Base-by-base conservation (phyloP, 2,329 filamentous ascomycete genomes). In the Leptographium procerum region DNA sequence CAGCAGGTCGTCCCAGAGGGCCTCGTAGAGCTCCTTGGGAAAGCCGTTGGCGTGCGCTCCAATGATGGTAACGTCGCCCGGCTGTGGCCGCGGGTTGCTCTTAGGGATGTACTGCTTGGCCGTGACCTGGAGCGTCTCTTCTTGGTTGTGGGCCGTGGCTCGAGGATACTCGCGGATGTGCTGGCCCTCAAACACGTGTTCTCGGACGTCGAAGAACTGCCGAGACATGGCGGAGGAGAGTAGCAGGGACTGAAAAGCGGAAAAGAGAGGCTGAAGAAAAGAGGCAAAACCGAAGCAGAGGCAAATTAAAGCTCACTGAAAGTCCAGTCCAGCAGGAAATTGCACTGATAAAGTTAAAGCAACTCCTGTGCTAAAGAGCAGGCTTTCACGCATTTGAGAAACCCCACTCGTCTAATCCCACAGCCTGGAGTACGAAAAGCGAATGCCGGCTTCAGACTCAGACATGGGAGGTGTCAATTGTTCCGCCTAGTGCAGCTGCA, bases 1-100 rank as follows among this genome's bases (percentile, higher is more conserved):
- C 64, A 88, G 76, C 1, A 96, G 75, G 56, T 96, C 89, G 60
- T 92, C 89, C 88, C 91, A 96, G 0, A 96, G 75, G 0, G 92
- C 88, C 66, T 96, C 91, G 68, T 96, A 96, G 2, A 96, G 73
- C 76, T 97, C 92, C 79, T 96, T 97, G 13, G 89, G 88, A 64
- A 96, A 96, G 13, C 87, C 92, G 74, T 96, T 96, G 55, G 90
- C 92, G 72, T 96, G 91, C 5, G 87, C 86, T 13, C 82, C 90
- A 58, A 97, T 84, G 60, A 97, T 85, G 24, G 90, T 96, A 10
- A 96, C 75, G 70, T 94, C 89, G 36, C 89, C 88, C 1, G 83
- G 81, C 62, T 83, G 77, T 0, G 89, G 87, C 28, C 75, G 71
- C 0, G 76, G 78, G 65, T 91, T 91, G 67, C 86, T 80, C 58